These are phyloP conservation scores for Sporothrix mexicana DNA, from an alignment of 2,329 filamentous ascomycete species.

Conservation along the genomic window DNA sequence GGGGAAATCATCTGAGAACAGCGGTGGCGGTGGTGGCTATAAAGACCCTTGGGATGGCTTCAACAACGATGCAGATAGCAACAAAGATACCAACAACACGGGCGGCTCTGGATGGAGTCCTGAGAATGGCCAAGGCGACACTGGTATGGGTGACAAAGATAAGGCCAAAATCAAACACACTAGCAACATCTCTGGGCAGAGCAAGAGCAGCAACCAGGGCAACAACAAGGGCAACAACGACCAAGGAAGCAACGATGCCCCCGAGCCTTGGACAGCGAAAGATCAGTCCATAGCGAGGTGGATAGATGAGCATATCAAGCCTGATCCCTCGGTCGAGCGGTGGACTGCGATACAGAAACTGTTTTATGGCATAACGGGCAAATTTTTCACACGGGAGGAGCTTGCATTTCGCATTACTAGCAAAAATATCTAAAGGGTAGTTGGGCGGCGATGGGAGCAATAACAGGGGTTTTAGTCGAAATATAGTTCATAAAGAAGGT, in stretches of 20 bases:
- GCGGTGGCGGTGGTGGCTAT: background rate
- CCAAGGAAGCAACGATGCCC: too few relatives aligned
- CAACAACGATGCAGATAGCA: background rate
- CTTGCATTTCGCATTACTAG: slow-evolving; percentile 22
- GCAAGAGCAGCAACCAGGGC: background rate
- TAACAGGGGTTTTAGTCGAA: background rate
- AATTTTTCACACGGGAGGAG: slow-evolving; percentile 25
- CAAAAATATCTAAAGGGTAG: background rate
- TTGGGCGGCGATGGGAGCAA: background rate
- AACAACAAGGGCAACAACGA: background rate
- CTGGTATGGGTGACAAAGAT: too few relatives aligned
- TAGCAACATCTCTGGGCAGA: background rate
- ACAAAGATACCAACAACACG: background rate
- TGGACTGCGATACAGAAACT: slow-evolving; percentile 27
- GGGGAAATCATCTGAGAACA: background rate
- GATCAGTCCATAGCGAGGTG: slow-evolving; percentile 15
- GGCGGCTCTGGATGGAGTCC: background rate
- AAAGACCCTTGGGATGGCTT: slow-evolving; percentile 29
- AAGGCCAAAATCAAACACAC: background rate
- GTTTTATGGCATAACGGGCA: slow-evolving; percentile 10
- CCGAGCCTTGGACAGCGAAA: slow-evolving; percentile 1
- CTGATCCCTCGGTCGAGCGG: slow-evolving; percentile 16
- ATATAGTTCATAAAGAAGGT: background rate
- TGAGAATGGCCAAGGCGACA: too few relatives aligned
- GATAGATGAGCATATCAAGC: background rate